phyloP scores from a whole-genome alignment of 148 eudicot genomes.

The Rhododendron kiyosumense region DNA sequence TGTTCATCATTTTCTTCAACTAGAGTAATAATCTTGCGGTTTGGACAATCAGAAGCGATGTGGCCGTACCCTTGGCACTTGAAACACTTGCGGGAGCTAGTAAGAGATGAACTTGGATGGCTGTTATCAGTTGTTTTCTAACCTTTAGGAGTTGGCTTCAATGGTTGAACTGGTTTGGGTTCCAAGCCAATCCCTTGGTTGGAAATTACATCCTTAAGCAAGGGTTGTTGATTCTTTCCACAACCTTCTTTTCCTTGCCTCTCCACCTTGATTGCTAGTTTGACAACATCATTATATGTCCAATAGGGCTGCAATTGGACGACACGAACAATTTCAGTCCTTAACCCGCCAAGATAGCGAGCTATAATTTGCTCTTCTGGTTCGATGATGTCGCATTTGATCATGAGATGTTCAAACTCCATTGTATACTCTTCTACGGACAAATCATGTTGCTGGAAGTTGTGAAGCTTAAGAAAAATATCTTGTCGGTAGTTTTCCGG shows the following conservation, averaged over 20 bases:
- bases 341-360: not conserved
- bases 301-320: not conserved
- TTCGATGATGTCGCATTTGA: not conserved
- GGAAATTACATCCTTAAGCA: not conserved
- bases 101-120: not conserved
- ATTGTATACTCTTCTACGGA: not conserved
- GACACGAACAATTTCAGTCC: not conserved
- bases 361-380: not conserved
- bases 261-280: not conserved
- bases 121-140: not conserved
- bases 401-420: conserved; percentile 3
- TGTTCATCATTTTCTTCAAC: not conserved
- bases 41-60: not conserved
- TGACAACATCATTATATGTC: not conserved
- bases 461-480: not conserved
- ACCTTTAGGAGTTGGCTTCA: not conserved
- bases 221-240: not conserved
- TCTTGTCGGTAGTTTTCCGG: not conserved
- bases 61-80: not conserved
- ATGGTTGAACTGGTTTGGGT: not conserved
- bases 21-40: not conserved
- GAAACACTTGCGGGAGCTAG: not conserved
- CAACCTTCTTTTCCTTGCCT: not conserved
- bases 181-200: not conserved
- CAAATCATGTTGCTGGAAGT: not conserved